These are phyloP conservation scores for Euphorbia lathyris DNA, from an alignment of 345 rosid species.

Conservation along the genomic window DNA sequence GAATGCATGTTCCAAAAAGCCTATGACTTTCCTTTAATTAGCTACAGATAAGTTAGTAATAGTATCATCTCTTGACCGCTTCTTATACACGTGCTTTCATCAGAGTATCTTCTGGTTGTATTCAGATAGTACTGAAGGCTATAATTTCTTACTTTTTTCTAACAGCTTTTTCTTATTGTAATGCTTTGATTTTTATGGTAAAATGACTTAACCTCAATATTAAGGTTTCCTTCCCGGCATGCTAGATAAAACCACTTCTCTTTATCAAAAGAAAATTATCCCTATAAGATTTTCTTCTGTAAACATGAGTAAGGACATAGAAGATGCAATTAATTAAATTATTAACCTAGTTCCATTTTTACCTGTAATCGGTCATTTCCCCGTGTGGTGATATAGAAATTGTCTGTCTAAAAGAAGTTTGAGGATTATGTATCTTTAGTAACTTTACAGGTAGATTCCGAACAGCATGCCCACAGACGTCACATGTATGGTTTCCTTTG, in stretches of 20 bases:
- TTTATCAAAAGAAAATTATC: neutral
- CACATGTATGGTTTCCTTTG: conserved; percentile 90
- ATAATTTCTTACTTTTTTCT: neutral
- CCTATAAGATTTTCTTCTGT: neutral
- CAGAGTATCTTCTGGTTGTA: neutral
- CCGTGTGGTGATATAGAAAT: conserved; percentile 26
- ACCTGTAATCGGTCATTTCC: conserved; percentile 38
- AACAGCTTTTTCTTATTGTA: neutral
- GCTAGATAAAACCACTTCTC: neutral
- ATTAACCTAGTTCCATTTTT: conserved; percentile 19
- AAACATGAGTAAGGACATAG: neutral
- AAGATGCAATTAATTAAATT: neutral
- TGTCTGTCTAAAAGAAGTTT: conserved; percentile 30
- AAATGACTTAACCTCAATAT: neutral
- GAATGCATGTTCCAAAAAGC: neutral
- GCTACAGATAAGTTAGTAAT: neutral
- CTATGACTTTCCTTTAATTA: neutral
- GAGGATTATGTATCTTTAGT: conserved; percentile 39
- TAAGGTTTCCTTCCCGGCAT: neutral
- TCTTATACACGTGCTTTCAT: neutral
- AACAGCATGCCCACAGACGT: conserved; percentile 85
- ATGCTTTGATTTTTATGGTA: neutral
- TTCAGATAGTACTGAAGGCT: neutral
- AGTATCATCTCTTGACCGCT: neutral
- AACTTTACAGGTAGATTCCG: conserved; percentile 84